Evolutionary conservation across 1,139 yeast species (phyloP), one percentile per base, ranked within the genome.

Genomic region (Kodamaea sp.): DNA sequence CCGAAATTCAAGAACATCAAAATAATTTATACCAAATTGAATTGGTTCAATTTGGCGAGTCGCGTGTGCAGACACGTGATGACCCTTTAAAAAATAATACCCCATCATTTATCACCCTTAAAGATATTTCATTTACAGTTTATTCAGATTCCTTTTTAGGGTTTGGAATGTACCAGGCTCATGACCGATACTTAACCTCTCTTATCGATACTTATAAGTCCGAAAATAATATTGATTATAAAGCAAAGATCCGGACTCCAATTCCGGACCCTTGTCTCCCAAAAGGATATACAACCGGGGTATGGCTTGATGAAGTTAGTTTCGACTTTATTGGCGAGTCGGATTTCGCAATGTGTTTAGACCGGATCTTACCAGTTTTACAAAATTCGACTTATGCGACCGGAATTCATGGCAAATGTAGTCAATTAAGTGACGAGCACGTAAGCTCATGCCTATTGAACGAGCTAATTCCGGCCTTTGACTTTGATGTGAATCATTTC

Each of bases 141-240:
- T 85, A 77, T 53, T 82, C 88, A 6, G 79, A 83, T 32, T 81
- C 90, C 0, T 85, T 86, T 65, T 64, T 85, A 8, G 95, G 95
- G 0, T 76, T 76, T 46, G 96, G 96, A 1, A 79, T 86, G 58
- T 75, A 77, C 45, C 87, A 84, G 52, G 88, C 89, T 1, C 80
- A 78, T 42, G 53, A 57, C 10, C 68, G 70, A 40, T 83, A 78
- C 52, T 56, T 77, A 11, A 62, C 65, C 11, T 48, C 57, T 5
- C 53, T 79, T 27, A 55, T 64, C n/a, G 58, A 55, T 8, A 22
- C 8, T 6, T 5, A 15, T 25, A 20, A n/a, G 6, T 11, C 23
- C 15, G 20, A 7, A 22, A 8, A 24, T 29, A 41, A 50, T 6
- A 32, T 50, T 3, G 42, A 50, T 7, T 49, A 46, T 4, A 35